Evolutionary conservation across 495 filamentous ascomycete species (phyloP), one percentile per base, ranked within the genome.

Genomic region (Penicillium turbatum): DNA sequence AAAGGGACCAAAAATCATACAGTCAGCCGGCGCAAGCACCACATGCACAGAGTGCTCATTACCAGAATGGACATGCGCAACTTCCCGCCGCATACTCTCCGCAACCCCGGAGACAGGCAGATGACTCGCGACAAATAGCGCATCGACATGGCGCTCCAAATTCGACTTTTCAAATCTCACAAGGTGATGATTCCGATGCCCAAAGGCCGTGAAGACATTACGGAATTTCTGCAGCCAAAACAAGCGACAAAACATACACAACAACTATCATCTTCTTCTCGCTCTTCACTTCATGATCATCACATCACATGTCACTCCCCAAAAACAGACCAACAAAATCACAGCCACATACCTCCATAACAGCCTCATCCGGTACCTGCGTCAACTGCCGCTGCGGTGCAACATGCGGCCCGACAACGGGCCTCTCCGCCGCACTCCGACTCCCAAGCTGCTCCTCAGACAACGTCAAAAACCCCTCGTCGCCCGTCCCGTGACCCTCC

Each of bases 31-130:
- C 51, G 91, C 83, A 19, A 96, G 71, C 12, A 81, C 82, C 59
- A 92, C 62, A 68, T 97, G 91, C 74, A 91, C 72, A 6, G 82
- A 86, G 49, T 83, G 77, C 53, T 97, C 91, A 40, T 60, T 56
- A 1, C 76, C 78, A 0, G 55, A 45, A 66, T 97, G 91, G 9
- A 89, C 76, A 69, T 97, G 92, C 57, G 82, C 83, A 43, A 96
- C 79, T 67, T 97, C 92, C 29, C 87, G 86, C 8, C 56, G 36
- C 54, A 69, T 60, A 7, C 41, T 38, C 46, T 53, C 26, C 6
- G 62, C 60, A 3, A 62, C 24, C 12, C 52, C 56, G 1, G 55
- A 63, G 7, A 52, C 35, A 2, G 58, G 57, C 16, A 70, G 30
- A 19, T 60, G 48, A 42, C 65, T 55, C 1, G 62, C 52, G 5